These are phyloP conservation scores for Botrytis deweyae DNA, from an alignment of 2,329 filamentous ascomycete species.

Conservation along the genomic window DNA sequence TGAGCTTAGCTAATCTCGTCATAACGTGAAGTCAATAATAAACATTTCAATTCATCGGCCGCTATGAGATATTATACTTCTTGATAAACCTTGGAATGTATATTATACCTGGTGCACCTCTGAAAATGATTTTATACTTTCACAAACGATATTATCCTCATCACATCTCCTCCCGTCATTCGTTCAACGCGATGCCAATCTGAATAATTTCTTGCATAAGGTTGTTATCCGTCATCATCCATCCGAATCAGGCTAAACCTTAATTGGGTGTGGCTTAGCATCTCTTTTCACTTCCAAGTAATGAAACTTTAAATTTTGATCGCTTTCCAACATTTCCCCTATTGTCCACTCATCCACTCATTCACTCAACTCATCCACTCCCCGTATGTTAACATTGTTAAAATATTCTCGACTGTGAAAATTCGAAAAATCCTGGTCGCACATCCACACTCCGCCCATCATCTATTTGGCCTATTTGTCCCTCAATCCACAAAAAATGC, in stretches of 20 bases:
- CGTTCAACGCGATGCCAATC: background rate
- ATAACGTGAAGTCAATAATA: background rate
- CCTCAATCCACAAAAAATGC: background rate
- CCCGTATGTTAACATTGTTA: background rate
- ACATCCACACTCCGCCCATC: background rate
- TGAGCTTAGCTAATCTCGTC: background rate
- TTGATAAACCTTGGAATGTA: no score
- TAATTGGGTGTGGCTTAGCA: background rate
- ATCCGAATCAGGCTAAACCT: background rate
- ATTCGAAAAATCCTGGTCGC: background rate
- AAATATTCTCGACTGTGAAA: background rate
- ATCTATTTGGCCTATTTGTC: background rate
- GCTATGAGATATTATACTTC: background rate
- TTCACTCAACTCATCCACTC: background rate
- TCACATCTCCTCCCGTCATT: background rate
- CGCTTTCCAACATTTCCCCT: slow-evolving; percentile 12
- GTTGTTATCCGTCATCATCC: background rate
- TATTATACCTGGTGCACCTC: no score
- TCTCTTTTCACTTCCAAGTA: background rate
- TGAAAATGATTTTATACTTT: background rate
- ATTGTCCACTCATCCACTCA: background rate
- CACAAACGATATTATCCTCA: background rate
- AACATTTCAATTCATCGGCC: background rate
- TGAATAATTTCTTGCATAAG: background rate
- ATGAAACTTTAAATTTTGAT: slow-evolving; percentile 2